Percentiles rank a stretch among this genome's conserved stretches.
Conservation (phyloP, 1,284 basidiomycete species). For the Ustilago crameri region DNA sequence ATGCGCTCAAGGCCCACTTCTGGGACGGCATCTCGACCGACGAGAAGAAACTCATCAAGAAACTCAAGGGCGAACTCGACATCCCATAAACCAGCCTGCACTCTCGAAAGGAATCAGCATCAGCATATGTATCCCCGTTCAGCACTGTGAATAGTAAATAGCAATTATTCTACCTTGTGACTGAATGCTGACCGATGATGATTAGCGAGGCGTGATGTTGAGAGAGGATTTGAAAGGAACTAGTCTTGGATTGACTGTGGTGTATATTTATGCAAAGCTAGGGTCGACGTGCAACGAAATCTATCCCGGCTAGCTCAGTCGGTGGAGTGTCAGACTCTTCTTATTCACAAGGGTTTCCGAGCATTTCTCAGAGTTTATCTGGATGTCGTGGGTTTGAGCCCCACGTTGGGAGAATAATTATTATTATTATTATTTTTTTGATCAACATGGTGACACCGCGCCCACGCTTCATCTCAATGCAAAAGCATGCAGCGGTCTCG, state of each 20-base stretch:
- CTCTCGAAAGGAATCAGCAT: not conserved
- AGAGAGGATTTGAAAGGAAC: no score
- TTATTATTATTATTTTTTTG: slow-evolving; percentile 4
- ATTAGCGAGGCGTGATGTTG: no score
- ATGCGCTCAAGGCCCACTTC: slow-evolving; percentile 79
- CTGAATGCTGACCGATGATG: no score
- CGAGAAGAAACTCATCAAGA: slow-evolving; percentile 94
- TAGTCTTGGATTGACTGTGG: no score
- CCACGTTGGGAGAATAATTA: slow-evolving; percentile 63
- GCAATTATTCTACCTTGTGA: not conserved
- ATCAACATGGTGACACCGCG: not conserved
- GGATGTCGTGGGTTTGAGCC: slow-evolving; percentile 68
- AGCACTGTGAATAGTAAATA: not conserved
- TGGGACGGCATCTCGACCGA: slow-evolving; percentile 88
- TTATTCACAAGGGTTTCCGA: slow-evolving; percentile 58
- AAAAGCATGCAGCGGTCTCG: no score
- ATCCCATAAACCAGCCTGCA: slow-evolving; percentile 64
- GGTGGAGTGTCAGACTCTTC: slow-evolving; percentile 69
- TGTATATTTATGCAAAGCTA: no score
- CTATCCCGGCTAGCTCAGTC: slow-evolving; percentile 68
- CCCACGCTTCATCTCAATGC: no score
- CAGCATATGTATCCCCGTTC: not conserved
- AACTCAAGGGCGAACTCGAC: slow-evolving; percentile 81
- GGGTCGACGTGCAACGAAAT: not conserved
- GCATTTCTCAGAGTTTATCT: slow-evolving; percentile 45